Percentiles rank a stretch among this genome's conserved stretches.
Evolutionary conservation across 768 basidiomycete species (phyloP).

Genomic region (Mycena vitilis): DNA sequence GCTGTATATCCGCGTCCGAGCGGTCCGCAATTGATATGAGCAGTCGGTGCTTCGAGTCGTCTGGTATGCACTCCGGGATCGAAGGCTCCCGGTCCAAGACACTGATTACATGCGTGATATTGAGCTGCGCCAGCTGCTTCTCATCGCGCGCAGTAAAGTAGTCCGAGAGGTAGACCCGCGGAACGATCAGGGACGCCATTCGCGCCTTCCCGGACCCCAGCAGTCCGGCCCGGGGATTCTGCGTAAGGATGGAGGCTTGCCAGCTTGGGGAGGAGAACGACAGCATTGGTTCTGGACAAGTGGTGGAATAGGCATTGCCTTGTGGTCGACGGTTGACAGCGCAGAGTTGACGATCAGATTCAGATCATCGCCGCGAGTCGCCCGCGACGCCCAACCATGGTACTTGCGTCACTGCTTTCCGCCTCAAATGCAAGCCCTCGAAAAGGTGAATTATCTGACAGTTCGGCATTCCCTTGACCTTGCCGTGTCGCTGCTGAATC

Average conservation of each 20-base stretch:
- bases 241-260: constrained; percentile 29
- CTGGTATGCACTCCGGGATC: constrained; percentile 58
- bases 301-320: neutral
- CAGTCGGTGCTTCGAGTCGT: constrained; percentile 48
- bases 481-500: too few relatives aligned
- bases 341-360: neutral
- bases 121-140: constrained; percentile 61
- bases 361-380: constrained; percentile 2
- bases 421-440: too few relatives aligned
- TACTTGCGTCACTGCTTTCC: too few relatives aligned
- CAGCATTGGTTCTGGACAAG: constrained; percentile 22
- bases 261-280: constrained; percentile 33
- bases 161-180: constrained; percentile 73
- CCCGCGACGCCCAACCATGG: too few relatives aligned
- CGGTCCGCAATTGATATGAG: constrained; percentile 65
- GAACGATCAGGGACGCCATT: constrained; percentile 48
- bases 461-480: too few relatives aligned
- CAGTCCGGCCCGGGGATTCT: constrained; percentile 12
- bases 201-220: constrained; percentile 29
- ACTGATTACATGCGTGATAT: constrained; percentile 81
- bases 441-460: too few relatives aligned
- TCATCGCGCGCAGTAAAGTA: constrained; percentile 59
- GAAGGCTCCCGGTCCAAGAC: constrained; percentile 64
- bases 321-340: neutral
- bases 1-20: constrained; percentile 52